Percentiles rank a stretch among this genome's conserved stretches.
These are phyloP conservation scores for Tolypocladium ovalisporum DNA, from an alignment of 2,329 filamentous ascomycete species.

Conservation along the genomic window DNA sequence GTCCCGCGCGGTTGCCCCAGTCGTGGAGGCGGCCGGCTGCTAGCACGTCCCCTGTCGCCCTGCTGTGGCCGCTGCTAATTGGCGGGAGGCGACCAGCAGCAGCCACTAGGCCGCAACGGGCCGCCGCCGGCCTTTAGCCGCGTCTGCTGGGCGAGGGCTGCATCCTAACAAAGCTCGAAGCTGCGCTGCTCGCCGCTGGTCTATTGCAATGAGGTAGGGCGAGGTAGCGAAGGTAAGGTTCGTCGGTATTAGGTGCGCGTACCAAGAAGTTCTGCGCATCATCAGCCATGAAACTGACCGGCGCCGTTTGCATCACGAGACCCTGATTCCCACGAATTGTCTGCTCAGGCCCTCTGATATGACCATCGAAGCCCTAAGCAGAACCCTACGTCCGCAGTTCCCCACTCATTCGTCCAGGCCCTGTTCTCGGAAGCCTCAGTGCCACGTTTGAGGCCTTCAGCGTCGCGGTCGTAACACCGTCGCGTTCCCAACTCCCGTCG, in stretches of 20 bases:
- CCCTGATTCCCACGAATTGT: background rate
- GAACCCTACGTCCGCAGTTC: background rate
- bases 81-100: constrained; percentile 2
- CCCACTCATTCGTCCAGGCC: background rate
- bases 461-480: background rate
- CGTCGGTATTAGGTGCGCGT: too few species aligned
- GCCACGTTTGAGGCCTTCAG: background rate
- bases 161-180: constrained; percentile 16
- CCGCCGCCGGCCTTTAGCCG: constrained; percentile 19
- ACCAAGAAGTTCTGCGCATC: background rate
- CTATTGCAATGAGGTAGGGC: too few species aligned
- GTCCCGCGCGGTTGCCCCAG: constrained; percentile 9
- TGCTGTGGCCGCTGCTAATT: background rate
- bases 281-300: background rate
- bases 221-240: background rate
- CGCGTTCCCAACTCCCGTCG: background rate
- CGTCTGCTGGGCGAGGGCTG: constrained; percentile 18
- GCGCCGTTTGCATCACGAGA: background rate
- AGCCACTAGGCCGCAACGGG: constrained; percentile 10
- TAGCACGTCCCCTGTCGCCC: background rate
- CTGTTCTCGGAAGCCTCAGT: background rate
- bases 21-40: background rate
- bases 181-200: background rate
- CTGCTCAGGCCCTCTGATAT: background rate
- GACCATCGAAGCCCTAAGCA: background rate